Percentiles rank a stretch among this genome's conserved stretches.
Evolutionary conservation across 2,329 filamentous ascomycete species (phyloP).

Genomic region (Bretziella fagacearum): DNA sequence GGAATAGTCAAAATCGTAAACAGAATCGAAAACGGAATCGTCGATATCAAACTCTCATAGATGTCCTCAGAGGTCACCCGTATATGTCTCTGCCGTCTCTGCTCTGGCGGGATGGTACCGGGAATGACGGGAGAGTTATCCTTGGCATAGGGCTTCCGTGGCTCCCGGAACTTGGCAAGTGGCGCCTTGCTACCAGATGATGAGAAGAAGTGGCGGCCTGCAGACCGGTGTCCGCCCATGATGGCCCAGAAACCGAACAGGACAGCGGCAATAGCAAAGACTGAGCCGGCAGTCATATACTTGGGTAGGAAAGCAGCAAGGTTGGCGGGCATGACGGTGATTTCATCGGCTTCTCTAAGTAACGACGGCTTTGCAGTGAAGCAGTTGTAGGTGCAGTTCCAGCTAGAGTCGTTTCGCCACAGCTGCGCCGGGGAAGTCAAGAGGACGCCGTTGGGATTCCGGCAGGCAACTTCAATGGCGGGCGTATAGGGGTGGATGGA

Average conservation of each 20-base stretch:
- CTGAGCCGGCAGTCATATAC: conserved; percentile 11
- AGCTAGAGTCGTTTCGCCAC: conserved; percentile 14
- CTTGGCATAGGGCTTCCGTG: conserved; percentile 9
- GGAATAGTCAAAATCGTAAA: conserved; percentile 11
- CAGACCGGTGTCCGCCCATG: conserved; percentile 10
- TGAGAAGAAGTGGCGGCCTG: conserved; percentile 13
- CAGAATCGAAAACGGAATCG: conserved; percentile 11
- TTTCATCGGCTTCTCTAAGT: conserved; percentile 9
- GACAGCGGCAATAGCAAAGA: conserved; percentile 9
- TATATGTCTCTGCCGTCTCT: conserved; percentile 6
- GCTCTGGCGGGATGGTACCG: conserved; percentile 13
- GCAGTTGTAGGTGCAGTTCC: conserved; percentile 14
- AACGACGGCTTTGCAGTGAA: conserved; percentile 8
- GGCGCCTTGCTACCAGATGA: conserved; percentile 5
- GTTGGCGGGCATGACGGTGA: conserved; percentile 11
- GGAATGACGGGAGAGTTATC: conserved; percentile 14
- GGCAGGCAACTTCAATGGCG: conserved; percentile 12
- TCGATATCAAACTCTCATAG: conserved; percentile 1
- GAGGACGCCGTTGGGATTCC: conserved; percentile 7
- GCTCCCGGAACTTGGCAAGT: conserved; percentile 7
- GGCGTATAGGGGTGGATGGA: conserved; percentile 12
- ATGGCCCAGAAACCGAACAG: conserved; percentile 13
- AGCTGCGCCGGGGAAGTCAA: conserved; percentile 12
- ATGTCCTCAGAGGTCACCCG: conserved; percentile 4
- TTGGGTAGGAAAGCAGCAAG: conserved; percentile 13